These are phyloP conservation scores for Penicillium sp. DNA, from an alignment of 2,329 filamentous ascomycete genomes.

Conservation along the genomic window DNA sequence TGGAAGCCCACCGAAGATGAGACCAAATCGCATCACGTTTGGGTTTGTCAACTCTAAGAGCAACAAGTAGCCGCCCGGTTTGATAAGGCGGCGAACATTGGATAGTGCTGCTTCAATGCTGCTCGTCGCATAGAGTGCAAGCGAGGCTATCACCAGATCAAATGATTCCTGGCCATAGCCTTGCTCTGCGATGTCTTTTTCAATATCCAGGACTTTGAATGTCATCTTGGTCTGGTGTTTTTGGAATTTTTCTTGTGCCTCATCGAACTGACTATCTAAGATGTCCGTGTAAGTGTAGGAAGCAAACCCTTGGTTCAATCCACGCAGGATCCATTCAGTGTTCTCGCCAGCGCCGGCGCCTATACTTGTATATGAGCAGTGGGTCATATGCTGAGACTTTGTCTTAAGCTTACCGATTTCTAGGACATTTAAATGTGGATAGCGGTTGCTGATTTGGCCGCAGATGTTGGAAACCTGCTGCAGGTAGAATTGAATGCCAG, in stretches of 20 bases:
- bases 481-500: slow-evolving; percentile 24
- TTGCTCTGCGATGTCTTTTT: slow-evolving; percentile 33
- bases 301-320: slow-evolving; percentile 25
- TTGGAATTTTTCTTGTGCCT: slow-evolving; percentile 32
- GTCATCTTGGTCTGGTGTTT: slow-evolving; percentile 28
- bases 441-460: slow-evolving; percentile 39
- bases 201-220: slow-evolving; percentile 39
- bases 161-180: slow-evolving; percentile 34
- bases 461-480: slow-evolving; percentile 29
- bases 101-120: slow-evolving; percentile 21
- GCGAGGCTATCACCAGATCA: slow-evolving; percentile 42
- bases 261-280: slow-evolving; percentile 43
- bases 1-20: slow-evolving; percentile 33
- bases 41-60: slow-evolving; percentile 41
- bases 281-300: slow-evolving; percentile 52
- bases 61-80: slow-evolving; percentile 51
- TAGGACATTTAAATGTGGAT: slow-evolving; percentile 46
- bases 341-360: slow-evolving; percentile 18
- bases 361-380: neutral
- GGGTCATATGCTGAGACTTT: no score
- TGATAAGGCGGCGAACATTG: slow-evolving; percentile 41
- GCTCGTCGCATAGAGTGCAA: slow-evolving; percentile 30
- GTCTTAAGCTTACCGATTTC: slow-evolving; percentile 33
- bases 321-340: slow-evolving; percentile 9
- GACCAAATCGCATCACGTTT: slow-evolving; percentile 21